Percentiles rank a stretch among this genome's conserved stretches.
phyloP scores from a whole-genome alignment of 1,284 basidiomycete species.

The Fereydounia khargensis region DNA sequence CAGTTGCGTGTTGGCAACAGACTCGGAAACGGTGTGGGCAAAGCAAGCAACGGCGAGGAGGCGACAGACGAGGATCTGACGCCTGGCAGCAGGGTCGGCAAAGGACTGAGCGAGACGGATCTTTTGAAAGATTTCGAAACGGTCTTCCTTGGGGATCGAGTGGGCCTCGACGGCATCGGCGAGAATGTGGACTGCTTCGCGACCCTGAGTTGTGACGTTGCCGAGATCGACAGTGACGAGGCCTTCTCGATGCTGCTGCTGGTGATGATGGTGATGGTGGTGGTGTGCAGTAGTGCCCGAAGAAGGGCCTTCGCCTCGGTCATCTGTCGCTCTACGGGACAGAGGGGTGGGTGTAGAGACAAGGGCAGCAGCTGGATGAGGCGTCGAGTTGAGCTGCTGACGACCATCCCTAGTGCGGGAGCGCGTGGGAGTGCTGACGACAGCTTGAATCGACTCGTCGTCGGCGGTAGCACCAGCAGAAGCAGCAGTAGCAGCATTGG shows the following conservation, averaged over 20 bases:
- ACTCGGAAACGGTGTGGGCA: constrained; percentile 62
- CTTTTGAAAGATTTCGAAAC: constrained; percentile 83
- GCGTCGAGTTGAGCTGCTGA: constrained; percentile 19
- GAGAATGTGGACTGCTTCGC: constrained; percentile 62
- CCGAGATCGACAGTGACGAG: constrained; percentile 37
- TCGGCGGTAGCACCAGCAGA: constrained; percentile 9
- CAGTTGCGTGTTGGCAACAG: constrained; percentile 73
- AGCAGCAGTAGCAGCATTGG: neutral
- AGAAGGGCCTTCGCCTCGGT: no score
- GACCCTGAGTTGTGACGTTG: constrained; percentile 9
- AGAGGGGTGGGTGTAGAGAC: constrained; percentile 13
- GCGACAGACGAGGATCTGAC: constrained; percentile 77
- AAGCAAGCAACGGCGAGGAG: constrained; percentile 85
- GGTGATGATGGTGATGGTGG: no score
- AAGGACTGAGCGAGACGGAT: constrained; percentile 76
- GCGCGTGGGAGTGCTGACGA: constrained; percentile 20
- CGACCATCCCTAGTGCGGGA: constrained; percentile 20
- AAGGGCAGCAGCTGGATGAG: constrained; percentile 11
- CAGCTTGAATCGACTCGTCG: constrained; percentile 12
- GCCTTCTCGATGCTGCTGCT: constrained; percentile 27
- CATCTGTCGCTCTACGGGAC: no score
- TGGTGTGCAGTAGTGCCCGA: no score
- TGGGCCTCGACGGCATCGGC: constrained; percentile 71
- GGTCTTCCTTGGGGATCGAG: constrained; percentile 76
- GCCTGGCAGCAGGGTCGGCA: constrained; percentile 67